Base-by-base conservation (phyloP, 176 grass and related monocot species). In the Ananas comosus region DNA sequence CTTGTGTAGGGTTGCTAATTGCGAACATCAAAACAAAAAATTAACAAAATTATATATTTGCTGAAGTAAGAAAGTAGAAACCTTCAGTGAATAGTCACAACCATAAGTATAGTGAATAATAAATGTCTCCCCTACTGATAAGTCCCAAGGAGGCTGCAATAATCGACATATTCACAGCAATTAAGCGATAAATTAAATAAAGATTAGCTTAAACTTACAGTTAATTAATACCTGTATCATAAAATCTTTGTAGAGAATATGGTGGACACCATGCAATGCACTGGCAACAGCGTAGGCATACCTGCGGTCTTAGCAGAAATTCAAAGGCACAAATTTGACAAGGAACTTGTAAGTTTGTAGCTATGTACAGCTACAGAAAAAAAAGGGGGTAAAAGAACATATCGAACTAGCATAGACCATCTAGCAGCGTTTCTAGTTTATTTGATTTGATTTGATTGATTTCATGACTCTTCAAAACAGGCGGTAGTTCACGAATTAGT, bases 221-320 rank as follows among this genome's bases (percentile, higher is more conserved):
- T 63, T 53, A 70, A 6, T 63, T 53, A 70, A 6, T 51, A 99
- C 95, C 90, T 99, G 95, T 87, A 91, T 99, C 94, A 99, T 99
- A 76, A 99, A 99, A 84, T 99, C 87, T 88, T 93, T 93, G 75
- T 69, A 82, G 12, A 99, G 90, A 81, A 65, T 90, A 84, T 99
- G 85, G 69, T 76, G 90, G 70, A 99, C 94, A 70, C 94, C 90
- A 78, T 99, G 94, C 82, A 99, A 80, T 80, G 94, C 94, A 86
- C 94, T 99, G 76, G 94, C 89, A 14, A 99, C 69, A 71, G 94
- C 94, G 74, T 99, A 99, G 73, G 87, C 94, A 86, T 99, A 99
- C 94, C 94, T 99, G 82, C 1, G 29, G 28, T 59, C 14, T 59
- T 8, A 69, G 71, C 64, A 79, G 16, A 58, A 68, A 77, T 12